A percentile compares a stretch with the other conserved stretches of the same genome.
phyloP scores from a whole-genome alignment of 345 rosid genomes.

The Brassica cretica region DNA sequence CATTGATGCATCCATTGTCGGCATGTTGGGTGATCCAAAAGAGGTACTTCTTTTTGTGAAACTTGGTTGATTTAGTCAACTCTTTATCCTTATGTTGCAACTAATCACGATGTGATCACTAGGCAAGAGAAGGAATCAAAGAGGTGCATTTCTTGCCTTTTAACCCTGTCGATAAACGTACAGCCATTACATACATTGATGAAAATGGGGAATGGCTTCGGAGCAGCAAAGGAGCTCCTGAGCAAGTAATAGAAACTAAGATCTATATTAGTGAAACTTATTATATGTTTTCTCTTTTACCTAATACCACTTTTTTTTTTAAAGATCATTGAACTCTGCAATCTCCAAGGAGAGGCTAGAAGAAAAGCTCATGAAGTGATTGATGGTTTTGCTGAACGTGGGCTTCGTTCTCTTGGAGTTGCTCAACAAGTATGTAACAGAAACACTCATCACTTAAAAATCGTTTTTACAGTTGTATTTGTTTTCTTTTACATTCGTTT shows the following conservation, averaged over 20 bases:
- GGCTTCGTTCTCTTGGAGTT: constrained; percentile 83
- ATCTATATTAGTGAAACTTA: neutral
- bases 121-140: constrained; percentile 88
- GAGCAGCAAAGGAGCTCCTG: constrained; percentile 92
- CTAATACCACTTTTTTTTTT: neutral
- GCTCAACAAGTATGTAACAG: constrained; percentile 59
- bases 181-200: constrained; percentile 85
- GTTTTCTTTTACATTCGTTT: neutral
- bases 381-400: constrained; percentile 69
- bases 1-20: constrained; percentile 88
- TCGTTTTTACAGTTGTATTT: neutral
- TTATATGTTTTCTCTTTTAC: neutral
- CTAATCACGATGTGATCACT: neutral
- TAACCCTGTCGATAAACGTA: constrained; percentile 91
- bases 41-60: constrained; percentile 43
- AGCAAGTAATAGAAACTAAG: constrained; percentile 54
- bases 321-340: constrained; percentile 79
- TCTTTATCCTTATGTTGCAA: neutral
- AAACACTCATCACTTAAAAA: neutral
- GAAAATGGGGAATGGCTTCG: constrained; percentile 73
- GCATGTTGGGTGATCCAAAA: constrained; percentile 78
- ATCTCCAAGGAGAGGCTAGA: constrained; percentile 53
- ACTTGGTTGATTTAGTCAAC: neutral
- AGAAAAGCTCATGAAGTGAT: constrained; percentile 65
- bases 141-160: constrained; percentile 94